Percentiles rank a stretch among this genome's conserved stretches.
Evolutionary conservation across 495 filamentous ascomycete genomes (phyloP).

Genomic region (Pyronema domesticum): DNA sequence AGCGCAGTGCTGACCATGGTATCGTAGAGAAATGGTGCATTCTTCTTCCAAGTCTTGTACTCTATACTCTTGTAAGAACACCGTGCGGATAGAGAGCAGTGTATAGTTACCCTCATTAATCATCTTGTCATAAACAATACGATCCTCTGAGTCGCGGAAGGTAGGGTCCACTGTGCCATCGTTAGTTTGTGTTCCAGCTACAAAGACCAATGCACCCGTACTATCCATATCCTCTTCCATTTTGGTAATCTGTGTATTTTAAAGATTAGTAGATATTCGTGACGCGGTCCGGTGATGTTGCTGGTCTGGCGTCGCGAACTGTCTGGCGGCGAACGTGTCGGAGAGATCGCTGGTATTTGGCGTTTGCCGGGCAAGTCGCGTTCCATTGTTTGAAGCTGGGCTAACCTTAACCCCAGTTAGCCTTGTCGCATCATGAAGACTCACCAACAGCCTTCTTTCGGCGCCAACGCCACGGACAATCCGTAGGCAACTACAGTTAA

Average conservation of each 20-base stretch:
- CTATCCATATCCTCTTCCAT: conserved; percentile 37
- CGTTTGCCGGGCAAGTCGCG: too few species aligned
- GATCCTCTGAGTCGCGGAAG: conserved; percentile 46
- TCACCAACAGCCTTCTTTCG: too few species aligned
- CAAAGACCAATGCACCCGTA: conserved; percentile 18
- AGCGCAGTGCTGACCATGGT: conserved; percentile 84
- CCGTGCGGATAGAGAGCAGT: neutral
- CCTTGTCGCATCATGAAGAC: too few species aligned
- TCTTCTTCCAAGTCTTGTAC: conserved; percentile 99
- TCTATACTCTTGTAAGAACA: conserved; percentile 35
- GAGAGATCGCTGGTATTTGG: too few species aligned
- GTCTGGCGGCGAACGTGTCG: neutral
- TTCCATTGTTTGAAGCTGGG: too few species aligned
- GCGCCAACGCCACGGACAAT: too few species aligned
- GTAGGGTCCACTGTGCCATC: conserved; percentile 28
- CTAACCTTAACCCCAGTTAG: too few species aligned
- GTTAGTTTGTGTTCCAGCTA: neutral
- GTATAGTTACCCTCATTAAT: conserved; percentile 69
- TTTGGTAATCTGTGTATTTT: conserved; percentile 4
- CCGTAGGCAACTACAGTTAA: too few species aligned
- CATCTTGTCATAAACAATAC: conserved; percentile 60
- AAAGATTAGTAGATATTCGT: too few species aligned
- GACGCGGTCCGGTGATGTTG: too few species aligned
- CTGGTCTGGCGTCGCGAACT: too few species aligned
- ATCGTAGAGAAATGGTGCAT: conserved; percentile 93